phyloP scores from a whole-genome alignment of 2,329 filamentous ascomycete genomes.

The Proliferodiscus dingleyae region DNA sequence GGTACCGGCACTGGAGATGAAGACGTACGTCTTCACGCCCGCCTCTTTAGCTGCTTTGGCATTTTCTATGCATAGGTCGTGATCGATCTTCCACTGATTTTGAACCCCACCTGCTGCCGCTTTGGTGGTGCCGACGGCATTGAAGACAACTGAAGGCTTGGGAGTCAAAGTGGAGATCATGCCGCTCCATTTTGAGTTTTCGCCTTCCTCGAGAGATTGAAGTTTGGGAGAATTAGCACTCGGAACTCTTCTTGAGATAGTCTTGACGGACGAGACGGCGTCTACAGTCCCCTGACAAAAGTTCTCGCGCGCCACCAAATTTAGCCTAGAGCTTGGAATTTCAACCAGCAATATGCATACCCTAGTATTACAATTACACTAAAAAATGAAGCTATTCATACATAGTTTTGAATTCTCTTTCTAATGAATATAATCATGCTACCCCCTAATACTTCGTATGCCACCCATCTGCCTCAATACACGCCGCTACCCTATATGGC shows the following conservation, averaged over 20 bases:
- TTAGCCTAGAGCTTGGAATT: too few relatives aligned
- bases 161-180: background rate
- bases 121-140: constrained; percentile 63
- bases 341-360: too few relatives aligned
- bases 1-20: constrained; percentile 33
- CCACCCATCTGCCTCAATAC: too few relatives aligned
- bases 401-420: too few relatives aligned
- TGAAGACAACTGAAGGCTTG: background rate
- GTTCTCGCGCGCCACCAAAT: too few relatives aligned
- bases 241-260: background rate
- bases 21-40: constrained; percentile 59
- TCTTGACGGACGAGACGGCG: background rate
- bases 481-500: too few relatives aligned
- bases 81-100: constrained; percentile 80
- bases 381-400: too few relatives aligned
- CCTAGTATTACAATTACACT: too few relatives aligned
- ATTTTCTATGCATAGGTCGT: constrained; percentile 75
- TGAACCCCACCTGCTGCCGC: constrained; percentile 67
- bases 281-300: too few relatives aligned
- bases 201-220: background rate
- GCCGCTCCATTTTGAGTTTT: background rate
- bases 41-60: constrained; percentile 68
- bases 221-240: background rate
- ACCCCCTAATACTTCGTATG: too few relatives aligned
- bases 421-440: too few relatives aligned